Conservation (phyloP, 768 basidiomycete genomes). For the Hortiboletus campestris region DNA sequence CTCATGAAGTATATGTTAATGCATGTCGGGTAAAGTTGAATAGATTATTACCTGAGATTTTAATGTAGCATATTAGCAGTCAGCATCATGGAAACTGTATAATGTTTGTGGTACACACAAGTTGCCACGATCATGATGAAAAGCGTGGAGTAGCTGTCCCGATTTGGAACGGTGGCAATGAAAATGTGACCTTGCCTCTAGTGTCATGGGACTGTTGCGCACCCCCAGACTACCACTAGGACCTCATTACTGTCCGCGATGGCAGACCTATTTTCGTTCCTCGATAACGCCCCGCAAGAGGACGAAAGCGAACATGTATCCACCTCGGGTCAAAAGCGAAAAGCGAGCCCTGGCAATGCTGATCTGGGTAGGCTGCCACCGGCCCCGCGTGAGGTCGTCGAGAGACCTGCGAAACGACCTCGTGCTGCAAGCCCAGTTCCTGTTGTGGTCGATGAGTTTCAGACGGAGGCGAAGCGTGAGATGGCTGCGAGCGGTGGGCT, state of each 20-base stretch:
- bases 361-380: constrained; percentile 5
- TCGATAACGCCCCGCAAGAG: constrained; percentile 18
- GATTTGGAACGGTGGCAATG: too few species aligned
- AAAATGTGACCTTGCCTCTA: too few species aligned
- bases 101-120: too few species aligned
- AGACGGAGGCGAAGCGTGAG: constrained; percentile 90
- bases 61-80: too few species aligned
- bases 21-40: too few species aligned
- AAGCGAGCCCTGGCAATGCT: constrained; percentile 12
- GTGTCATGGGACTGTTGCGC: too few species aligned
- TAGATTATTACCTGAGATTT: too few species aligned
- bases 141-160: too few species aligned
- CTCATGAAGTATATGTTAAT: too few species aligned
- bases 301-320: constrained; percentile 28
- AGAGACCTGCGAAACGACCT: constrained; percentile 49
- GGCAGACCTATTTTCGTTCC: constrained; percentile 34
- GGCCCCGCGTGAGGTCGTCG: constrained; percentile 29
- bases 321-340: constrained; percentile 23
- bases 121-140: too few species aligned
- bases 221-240: too few species aligned
- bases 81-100: too few species aligned
- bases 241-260: constrained; percentile 8
- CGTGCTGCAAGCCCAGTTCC: constrained; percentile 66
- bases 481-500: constrained; percentile 87
- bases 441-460: constrained; percentile 89